Evolutionary conservation across 192 early-diverging fungal genomes (phyloP), one percentile per base, ranked within the genome.

Genomic region (Gamsiella multidivaricata): DNA sequence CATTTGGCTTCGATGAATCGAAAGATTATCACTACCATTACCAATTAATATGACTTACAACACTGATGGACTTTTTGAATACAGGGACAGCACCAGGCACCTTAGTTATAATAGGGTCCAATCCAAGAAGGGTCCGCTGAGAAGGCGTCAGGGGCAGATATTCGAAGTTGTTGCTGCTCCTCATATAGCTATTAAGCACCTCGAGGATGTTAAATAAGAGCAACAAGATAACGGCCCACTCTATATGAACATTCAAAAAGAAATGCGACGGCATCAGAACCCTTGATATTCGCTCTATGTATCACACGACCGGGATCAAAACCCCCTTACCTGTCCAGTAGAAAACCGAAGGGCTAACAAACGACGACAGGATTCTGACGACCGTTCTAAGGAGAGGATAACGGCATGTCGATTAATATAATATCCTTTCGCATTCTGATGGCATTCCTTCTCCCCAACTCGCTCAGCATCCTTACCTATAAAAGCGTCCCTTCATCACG

Each of bases 111-210:
- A 62, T 45, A 31, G 74, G 66, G 18, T 78, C 65, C 59, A 78
- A 32, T 9, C 65, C 74, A 23, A 78, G 74, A 17, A 78, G 66
- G 12, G 74, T 4, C 20, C 74, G 33, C 46, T 78, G 74, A 14
- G 65, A 69, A 3, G 74, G 65, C 1, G 74, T 78, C 58, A 78
- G 28, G 0, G 74, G 74, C 2, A 64, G 28, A 55, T 63, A 51
- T 14, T 68, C 74, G 18, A 78, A 78, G 25, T 78, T 63, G 32
- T 78, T 78, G 28, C 59, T n/a, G 25, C 61, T 64, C 36, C 23
- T 39, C 3, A 46, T 54, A 47, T 78, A 78, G 8, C 65, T 50
- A 17, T 49, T 57, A 15, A 68, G 7, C 17, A 78, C 65, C 47
- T 78, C 65, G 0, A 22, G 26, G 25, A 78, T 59, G 51, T 78